phyloP scores from a whole-genome alignment of 192 early-diverging fungal genomes.

The Gigaspora rosea region DNA sequence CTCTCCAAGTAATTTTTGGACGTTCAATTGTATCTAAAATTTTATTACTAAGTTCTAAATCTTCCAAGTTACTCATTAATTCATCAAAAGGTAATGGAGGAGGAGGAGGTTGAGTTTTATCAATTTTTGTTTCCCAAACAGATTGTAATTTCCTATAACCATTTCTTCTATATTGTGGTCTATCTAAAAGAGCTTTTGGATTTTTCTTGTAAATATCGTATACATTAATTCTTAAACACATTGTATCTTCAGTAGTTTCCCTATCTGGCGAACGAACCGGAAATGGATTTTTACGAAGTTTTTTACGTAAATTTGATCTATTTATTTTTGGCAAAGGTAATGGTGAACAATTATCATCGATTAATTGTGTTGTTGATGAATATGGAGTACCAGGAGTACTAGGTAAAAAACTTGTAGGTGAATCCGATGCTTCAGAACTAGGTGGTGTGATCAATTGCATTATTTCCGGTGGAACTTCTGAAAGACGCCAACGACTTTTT shows the following conservation, averaged over 20 bases:
- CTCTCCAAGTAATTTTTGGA: slow-evolving; percentile 16
- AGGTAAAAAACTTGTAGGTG: background rate
- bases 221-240: background rate
- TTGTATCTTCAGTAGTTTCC: background rate
- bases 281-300: slow-evolving; percentile 16
- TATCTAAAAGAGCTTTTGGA: slow-evolving; percentile 17
- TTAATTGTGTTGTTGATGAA: background rate
- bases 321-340: background rate
- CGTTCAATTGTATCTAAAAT: background rate
- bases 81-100: background rate
- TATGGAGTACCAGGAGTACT: background rate
- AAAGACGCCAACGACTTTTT: slow-evolving; percentile 11
- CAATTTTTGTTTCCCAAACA: slow-evolving; percentile 1
- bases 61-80: background rate
- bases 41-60: background rate
- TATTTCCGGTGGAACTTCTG: slow-evolving; percentile 1
- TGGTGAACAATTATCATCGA: background rate
- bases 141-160: background rate
- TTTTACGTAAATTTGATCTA: background rate
- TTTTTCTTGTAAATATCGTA: slow-evolving; percentile 7
- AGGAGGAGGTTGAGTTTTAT: slow-evolving; percentile 17
- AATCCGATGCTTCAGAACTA: background rate
- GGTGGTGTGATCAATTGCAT: background rate
- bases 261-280: background rate
- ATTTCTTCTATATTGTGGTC: background rate